These are phyloP conservation scores for Rubus idaeus DNA, from an alignment of 306 rosid species.

Conservation along the genomic window DNA sequence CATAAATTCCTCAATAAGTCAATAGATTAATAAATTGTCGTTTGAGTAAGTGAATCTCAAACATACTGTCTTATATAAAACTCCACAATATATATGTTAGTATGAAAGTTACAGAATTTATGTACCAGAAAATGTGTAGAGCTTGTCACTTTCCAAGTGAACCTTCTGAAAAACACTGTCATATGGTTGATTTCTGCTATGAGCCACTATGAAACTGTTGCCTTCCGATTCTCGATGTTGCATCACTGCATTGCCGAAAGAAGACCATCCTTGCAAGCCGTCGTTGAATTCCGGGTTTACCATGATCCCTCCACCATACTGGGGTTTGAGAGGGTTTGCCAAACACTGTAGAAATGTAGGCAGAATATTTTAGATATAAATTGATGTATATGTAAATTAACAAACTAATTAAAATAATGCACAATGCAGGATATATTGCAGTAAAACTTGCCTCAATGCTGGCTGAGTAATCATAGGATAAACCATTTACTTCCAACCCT, in stretches of 20 bases:
- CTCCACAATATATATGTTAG: too few species aligned
- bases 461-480: constrained; percentile 56
- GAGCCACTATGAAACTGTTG: constrained; percentile 63
- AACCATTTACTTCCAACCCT: constrained; percentile 47
- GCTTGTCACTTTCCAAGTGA: constrained; percentile 30
- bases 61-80: too few species aligned
- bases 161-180: constrained; percentile 58
- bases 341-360: constrained; percentile 42
- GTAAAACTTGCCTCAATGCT: constrained; percentile 39
- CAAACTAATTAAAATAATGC: too few species aligned
- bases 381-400: too few species aligned
- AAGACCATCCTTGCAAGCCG: constrained; percentile 62
- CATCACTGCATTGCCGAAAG: constrained; percentile 44
- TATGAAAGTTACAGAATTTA: too few species aligned
- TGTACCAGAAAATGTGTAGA: constrained; percentile 61
- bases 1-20: too few species aligned
- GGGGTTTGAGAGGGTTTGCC: constrained; percentile 46
- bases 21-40: too few species aligned
- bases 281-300: constrained; percentile 60
- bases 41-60: too few species aligned
- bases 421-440: background rate
- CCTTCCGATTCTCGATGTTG: constrained; percentile 42
- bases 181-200: constrained; percentile 38
- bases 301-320: constrained; percentile 75
- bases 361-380: too few species aligned